These are phyloP conservation scores for Haplosporangium sp. DNA, from an alignment of 371 early-diverging fungal genomes.

Conservation along the genomic window DNA sequence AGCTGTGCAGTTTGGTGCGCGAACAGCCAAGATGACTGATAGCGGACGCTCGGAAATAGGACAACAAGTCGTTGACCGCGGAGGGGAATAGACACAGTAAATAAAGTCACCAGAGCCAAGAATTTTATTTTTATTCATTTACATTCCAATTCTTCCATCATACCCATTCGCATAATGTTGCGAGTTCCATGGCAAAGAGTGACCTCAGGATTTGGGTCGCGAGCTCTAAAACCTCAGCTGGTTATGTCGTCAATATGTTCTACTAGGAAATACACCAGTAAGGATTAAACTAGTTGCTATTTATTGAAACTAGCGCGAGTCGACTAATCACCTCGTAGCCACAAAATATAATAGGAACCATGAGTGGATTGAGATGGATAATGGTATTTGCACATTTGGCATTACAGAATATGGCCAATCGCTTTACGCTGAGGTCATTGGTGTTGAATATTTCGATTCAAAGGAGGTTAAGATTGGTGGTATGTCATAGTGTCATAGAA, in stretches of 20 bases:
- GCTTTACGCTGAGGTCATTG: neutral
- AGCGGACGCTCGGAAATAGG: slow-evolving; percentile 72
- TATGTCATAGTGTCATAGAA: neutral
- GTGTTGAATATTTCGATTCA: neutral
- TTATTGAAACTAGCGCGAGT: no score
- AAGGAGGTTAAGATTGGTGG: neutral
- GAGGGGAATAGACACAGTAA: neutral
- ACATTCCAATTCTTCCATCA: neutral
- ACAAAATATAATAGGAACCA: neutral
- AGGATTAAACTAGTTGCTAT: neutral
- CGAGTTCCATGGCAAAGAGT: neutral
- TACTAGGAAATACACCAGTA: neutral
- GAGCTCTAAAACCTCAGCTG: neutral
- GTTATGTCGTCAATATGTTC: neutral
- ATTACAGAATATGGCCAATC: neutral
- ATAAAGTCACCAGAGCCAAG: neutral
- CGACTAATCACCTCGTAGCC: neutral
- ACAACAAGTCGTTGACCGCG: slow-evolving; percentile 54
- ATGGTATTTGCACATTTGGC: neutral
- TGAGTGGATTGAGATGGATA: neutral
- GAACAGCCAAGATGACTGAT: slow-evolving; percentile 92
- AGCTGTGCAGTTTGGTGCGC: slow-evolving; percentile 97
- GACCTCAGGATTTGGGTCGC: neutral
- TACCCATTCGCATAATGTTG: neutral
- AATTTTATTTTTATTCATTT: neutral